A percentile compares a stretch with the other conserved stretches of the same genome.
Evolutionary conservation across 148 eudicot species (phyloP).

Genomic region (Agrostemma githago): DNA sequence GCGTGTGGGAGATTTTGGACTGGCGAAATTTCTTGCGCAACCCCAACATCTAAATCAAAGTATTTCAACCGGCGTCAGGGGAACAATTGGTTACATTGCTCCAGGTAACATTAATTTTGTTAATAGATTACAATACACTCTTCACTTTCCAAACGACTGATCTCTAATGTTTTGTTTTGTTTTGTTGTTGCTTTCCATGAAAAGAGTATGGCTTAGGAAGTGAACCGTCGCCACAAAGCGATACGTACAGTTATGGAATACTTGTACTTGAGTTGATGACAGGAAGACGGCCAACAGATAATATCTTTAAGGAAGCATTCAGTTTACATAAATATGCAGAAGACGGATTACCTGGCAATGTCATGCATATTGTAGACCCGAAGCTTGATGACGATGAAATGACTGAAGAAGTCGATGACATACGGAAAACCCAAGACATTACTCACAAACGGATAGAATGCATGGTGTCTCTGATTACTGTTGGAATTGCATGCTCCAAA

Average conservation of each 20-base stretch:
- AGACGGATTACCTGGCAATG: constrained; percentile 5
- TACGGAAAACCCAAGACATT: too few species aligned
- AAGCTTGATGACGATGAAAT: neutral
- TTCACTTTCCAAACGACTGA: neutral
- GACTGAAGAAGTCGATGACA: neutral
- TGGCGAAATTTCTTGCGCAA: constrained; percentile 9
- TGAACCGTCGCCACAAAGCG: neutral
- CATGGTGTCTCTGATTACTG: neutral
- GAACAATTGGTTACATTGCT: constrained; percentile 29
- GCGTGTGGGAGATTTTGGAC: constrained; percentile 25
- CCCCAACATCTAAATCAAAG: constrained; percentile 3
- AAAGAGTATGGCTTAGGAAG: constrained; percentile 13
- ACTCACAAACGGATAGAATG: neutral
- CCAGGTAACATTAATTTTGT: constrained; percentile 19
- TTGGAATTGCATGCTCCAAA: constrained; percentile 15
- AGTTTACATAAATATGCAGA: constrained; percentile 15
- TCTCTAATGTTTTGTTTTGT: neutral
- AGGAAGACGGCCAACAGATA: constrained; percentile 13
- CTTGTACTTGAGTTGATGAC: constrained; percentile 16
- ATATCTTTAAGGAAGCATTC: constrained; percentile 13
- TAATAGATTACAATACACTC: neutral
- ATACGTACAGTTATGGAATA: constrained; percentile 18
- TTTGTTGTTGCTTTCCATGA: neutral
- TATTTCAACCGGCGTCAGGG: constrained; percentile 25
- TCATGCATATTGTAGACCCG: constrained; percentile 15